Evolutionary conservation across 768 basidiomycete species (phyloP).

Genomic region (Rhizopogon roseolus): DNA sequence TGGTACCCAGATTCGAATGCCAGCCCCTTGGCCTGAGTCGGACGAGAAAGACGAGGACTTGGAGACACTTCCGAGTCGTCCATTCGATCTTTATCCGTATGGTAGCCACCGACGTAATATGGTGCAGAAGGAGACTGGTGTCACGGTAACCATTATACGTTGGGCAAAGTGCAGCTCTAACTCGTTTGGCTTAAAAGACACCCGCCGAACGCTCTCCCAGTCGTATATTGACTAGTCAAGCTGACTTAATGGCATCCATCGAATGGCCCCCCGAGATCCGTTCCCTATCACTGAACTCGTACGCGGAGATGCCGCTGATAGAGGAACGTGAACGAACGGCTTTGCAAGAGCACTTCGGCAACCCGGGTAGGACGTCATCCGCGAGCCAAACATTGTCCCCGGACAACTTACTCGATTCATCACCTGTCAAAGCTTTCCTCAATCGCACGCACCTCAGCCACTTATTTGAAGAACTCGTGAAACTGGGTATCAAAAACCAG

Average conservation of each 20-base stretch:
- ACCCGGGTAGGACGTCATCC: not conserved
- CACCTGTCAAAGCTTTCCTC: not conserved
- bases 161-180: not conserved
- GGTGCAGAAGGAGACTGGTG: too few species aligned
- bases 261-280: not conserved
- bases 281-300: not conserved
- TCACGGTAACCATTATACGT: not conserved
- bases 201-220: not conserved
- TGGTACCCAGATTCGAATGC: not conserved
- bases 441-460: not conserved
- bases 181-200: not conserved
- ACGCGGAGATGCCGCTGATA: not conserved
- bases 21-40: not conserved
- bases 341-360: not conserved
- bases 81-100: too few species aligned
- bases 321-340: too few species aligned
- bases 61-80: not conserved
- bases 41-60: not conserved
- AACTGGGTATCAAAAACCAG: slow-evolving; percentile 1
- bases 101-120: too few species aligned
- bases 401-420: not conserved
- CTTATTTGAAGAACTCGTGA: not conserved
- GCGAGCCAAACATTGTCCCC: not conserved
- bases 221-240: not conserved
- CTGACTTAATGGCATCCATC: not conserved